phyloP scores from a whole-genome alignment of 2,329 filamentous ascomycete species.

The Fusarium camptoceras region DNA sequence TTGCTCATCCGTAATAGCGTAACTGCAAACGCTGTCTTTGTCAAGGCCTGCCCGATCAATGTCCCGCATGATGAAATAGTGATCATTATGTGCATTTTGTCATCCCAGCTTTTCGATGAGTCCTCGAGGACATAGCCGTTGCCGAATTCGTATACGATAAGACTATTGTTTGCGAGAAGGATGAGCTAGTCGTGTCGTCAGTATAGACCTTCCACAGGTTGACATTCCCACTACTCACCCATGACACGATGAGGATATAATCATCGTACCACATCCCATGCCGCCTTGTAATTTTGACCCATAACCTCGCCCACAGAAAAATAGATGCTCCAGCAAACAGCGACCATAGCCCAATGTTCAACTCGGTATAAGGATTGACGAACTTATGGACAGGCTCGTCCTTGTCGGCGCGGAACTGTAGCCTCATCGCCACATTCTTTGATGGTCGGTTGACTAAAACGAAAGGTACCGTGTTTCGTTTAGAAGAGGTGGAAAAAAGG shows the following conservation, averaged over 20 bases:
- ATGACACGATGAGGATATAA: conserved; percentile 52
- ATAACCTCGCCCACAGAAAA: conserved; percentile 50
- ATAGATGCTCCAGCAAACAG: conserved; percentile 49
- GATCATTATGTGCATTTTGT: conserved; percentile 65
- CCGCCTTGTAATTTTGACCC: conserved; percentile 51
- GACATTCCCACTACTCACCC: conserved; percentile 46
- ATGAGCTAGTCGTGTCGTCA: conserved; percentile 49
- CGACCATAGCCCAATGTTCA: conserved; percentile 52
- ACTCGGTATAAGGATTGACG: conserved; percentile 46
- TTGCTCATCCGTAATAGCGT: conserved; percentile 58
- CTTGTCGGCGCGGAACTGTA: conserved; percentile 42
- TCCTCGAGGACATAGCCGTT: conserved; percentile 59
- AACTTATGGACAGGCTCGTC: conserved; percentile 42
- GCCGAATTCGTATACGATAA: conserved; percentile 61
- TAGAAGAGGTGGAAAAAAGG: not conserved
- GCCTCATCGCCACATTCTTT: conserved; percentile 42
- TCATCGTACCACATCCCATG: conserved; percentile 56
- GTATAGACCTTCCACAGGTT: not conserved
- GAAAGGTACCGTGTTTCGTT: conserved; percentile 13
- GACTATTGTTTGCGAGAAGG: conserved; percentile 57
- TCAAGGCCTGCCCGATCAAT: conserved; percentile 51
- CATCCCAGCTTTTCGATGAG: conserved; percentile 58
- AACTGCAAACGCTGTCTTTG: conserved; percentile 54
- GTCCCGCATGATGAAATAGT: conserved; percentile 55
- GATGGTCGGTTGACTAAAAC: not conserved